These are phyloP conservation scores for Claviceps arundinis DNA, from an alignment of 2,329 filamentous ascomycete species.

Conservation along the genomic window DNA sequence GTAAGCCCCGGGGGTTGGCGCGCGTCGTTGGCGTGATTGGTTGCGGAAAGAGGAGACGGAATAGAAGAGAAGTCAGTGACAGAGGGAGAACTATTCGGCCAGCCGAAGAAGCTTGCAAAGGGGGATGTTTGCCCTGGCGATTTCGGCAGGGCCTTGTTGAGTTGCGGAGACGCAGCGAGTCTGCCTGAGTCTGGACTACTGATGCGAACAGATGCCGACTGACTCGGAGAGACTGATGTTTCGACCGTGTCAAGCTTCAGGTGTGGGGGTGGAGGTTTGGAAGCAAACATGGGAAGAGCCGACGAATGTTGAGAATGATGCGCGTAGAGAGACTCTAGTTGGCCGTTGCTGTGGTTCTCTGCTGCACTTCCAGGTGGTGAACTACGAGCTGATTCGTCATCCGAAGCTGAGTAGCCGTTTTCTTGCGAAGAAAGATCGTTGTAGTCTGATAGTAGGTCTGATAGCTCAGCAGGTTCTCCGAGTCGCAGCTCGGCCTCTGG, in stretches of 20 bases:
- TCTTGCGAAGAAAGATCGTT: constrained; percentile 28
- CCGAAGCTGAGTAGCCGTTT: constrained; percentile 12
- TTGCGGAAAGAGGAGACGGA: constrained; percentile 37
- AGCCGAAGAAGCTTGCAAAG: constrained; percentile 41
- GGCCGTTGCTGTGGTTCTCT: constrained; percentile 17
- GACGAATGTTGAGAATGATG: constrained; percentile 25
- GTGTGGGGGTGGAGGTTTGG: constrained; percentile 39
- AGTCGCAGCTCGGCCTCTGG: constrained; percentile 27
- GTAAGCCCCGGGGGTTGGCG: constrained; percentile 8
- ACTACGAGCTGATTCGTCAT: constrained; percentile 13
- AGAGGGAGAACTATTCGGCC: constrained; percentile 33
- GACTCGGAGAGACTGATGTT: constrained; percentile 15
- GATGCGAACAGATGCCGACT: constrained; percentile 12
- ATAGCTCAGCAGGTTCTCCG: constrained; percentile 26
- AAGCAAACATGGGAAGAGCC: constrained; percentile 35
- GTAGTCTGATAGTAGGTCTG: constrained; percentile 30
- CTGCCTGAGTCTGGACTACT: constrained; percentile 17
- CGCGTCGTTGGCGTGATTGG: constrained; percentile 22
- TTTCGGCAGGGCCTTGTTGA: constrained; percentile 42
- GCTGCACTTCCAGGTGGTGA: constrained; percentile 13
- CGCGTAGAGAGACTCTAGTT: constrained; percentile 14
- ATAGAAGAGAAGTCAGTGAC: constrained; percentile 39
- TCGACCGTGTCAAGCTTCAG: constrained; percentile 34
- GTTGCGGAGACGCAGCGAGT: constrained; percentile 21
- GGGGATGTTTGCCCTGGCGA: constrained; percentile 36